A percentile compares a stretch with the other conserved stretches of the same genome.
Evolutionary conservation across 345 rosid genomes (phyloP).

Genomic region (Kandelia obovata): DNA sequence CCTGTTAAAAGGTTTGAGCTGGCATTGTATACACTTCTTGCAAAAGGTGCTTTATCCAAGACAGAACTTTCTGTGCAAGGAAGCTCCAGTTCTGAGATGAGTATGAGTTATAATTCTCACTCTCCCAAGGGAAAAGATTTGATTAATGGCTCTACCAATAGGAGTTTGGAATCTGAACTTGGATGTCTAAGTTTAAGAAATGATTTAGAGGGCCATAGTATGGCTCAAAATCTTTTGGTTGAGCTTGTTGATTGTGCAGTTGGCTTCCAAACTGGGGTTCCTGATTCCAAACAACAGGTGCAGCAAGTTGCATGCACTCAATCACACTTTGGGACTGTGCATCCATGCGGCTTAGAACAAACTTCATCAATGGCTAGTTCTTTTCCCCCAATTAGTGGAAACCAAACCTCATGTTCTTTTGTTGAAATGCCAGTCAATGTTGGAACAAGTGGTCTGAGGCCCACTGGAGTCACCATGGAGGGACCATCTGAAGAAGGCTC

Average conservation of each 20-base stretch:
- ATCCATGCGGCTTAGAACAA: constrained; percentile 34
- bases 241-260: constrained; percentile 52
- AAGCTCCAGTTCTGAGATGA: constrained; percentile 46
- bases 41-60: constrained; percentile 59
- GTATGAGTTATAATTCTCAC: constrained; percentile 40
- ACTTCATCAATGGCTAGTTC: constrained; percentile 38
- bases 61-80: constrained; percentile 55
- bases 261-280: constrained; percentile 46
- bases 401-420: constrained; percentile 44
- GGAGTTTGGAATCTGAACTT: constrained; percentile 55
- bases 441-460: constrained; percentile 40
- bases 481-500: constrained; percentile 82
- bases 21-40: constrained; percentile 67
- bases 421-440: constrained; percentile 38
- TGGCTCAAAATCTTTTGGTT: constrained; percentile 41
- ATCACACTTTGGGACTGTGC: constrained; percentile 37
- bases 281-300: constrained; percentile 45
- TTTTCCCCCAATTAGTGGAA: constrained; percentile 39
- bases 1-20: constrained; percentile 67
- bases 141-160: constrained; percentile 39
- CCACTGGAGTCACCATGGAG: constrained; percentile 58
- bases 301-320: constrained; percentile 42
- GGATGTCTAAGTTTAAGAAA: constrained; percentile 50
- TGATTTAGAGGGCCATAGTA: constrained; percentile 32
- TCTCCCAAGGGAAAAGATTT: constrained; percentile 47